Base-by-base conservation (phyloP, 495 filamentous ascomycete genomes). In the Wilcoxina mikolae region DNA sequence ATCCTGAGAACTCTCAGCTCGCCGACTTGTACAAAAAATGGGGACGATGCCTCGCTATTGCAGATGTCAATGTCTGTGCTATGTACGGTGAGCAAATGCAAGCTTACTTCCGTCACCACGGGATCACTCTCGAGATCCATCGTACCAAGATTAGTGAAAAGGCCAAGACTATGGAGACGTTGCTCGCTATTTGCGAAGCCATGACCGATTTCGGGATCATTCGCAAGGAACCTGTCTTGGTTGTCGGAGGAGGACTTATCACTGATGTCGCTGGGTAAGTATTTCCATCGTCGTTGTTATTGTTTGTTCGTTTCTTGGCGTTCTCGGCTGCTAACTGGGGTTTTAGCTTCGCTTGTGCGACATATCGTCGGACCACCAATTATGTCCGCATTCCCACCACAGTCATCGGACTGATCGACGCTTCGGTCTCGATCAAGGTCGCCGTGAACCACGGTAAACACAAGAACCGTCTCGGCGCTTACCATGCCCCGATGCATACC, bases 201-300 rank as follows among this genome's bases (percentile, higher is more conserved):
- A 81, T 82, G 76, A 81, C 65, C 20, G 73, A 78, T 4, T 81
- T 82, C 58, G 79, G 79, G n/a, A 75, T 80, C 42, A 74, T 74
- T 45, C 71, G 78, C 33, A 80, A 78, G 73, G 78, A 80, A 58
- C 78, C 78, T 12, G 77, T 82, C 1, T 64, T 81, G n/a, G 77
- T 80, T 23, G 73, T 81, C 60, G 79, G 79, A 22, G 78, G 79
- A 31, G 78, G 79, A 22, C 70, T 82, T 22, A 76, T 79, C 15
- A 82, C 79, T 27, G 79, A 82, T 65, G 77, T 81, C 67, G 77
- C 76, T 62, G 79, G 80, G 72, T 77, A 62, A 70, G 66, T 58
- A 66, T 58, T 54, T 61, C 57, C 65, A 65, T 59, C n/a, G 53
- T 56, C 4, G 5, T 43, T 57, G 44, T 45, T 43, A 51, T 35